Evolutionary conservation across 2,329 filamentous ascomycete species (phyloP).

Genomic region (Aspergillus sp.): DNA sequence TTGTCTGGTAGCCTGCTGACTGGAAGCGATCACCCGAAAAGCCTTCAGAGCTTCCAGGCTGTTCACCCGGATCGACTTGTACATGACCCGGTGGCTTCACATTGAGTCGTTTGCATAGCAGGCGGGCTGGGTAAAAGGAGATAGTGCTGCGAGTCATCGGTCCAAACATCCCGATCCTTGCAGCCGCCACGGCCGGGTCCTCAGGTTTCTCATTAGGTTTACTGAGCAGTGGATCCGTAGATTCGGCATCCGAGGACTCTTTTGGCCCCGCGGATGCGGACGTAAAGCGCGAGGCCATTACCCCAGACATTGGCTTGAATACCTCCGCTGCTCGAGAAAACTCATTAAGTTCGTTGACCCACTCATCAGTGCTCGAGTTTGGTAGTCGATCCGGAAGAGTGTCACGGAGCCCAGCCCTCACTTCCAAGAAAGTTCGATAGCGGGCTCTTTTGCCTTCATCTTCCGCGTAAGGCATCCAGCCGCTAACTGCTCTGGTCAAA

Average conservation of each 20-base stretch:
- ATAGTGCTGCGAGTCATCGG: constrained; percentile 69
- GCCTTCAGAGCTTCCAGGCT: constrained; percentile 26
- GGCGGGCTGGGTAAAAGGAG: constrained; percentile 72
- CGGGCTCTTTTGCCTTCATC: constrained; percentile 73
- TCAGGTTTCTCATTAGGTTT: constrained; percentile 53
- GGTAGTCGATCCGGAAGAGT: constrained; percentile 54
- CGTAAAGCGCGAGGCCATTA: constrained; percentile 93
- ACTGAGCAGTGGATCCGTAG: constrained; percentile 38
- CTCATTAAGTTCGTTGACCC: constrained; percentile 72
- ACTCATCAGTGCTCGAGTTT: constrained; percentile 62
- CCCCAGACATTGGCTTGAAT: constrained; percentile 85
- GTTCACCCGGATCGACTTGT: constrained; percentile 47
- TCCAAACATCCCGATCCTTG: constrained; percentile 88
- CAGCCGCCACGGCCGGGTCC: constrained; percentile 80
- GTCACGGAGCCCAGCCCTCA: constrained; percentile 60
- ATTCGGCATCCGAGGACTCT: constrained; percentile 31
- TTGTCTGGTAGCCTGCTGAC: constrained; percentile 27
- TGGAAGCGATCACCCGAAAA: constrained; percentile 23
- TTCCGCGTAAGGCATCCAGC: constrained; percentile 79
- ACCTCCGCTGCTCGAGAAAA: constrained; percentile 71
- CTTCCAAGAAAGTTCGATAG: constrained; percentile 77
- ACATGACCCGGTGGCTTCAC: constrained; percentile 72
- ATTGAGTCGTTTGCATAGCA: constrained; percentile 94
- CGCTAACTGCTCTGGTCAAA: constrained; percentile 59
- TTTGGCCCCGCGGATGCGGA: constrained; percentile 45